Base-by-base conservation (phyloP, 1,284 basidiomycete species). In the Fomitopsis palustris region DNA sequence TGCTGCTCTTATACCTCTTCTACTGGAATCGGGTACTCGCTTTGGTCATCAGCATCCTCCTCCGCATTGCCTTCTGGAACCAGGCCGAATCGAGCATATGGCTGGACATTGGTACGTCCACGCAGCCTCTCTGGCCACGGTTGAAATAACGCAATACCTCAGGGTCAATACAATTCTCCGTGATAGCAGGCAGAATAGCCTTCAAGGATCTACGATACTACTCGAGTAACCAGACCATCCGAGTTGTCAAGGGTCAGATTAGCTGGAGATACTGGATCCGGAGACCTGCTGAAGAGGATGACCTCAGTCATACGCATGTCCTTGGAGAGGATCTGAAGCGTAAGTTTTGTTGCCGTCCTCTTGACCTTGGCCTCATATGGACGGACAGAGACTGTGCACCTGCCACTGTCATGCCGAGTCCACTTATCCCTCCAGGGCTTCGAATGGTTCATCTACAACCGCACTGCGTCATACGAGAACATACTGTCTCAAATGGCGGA, bases 251-350 rank as follows among this genome's bases (percentile, higher is more conserved):
- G 72, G 90, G 87, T 2, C 86, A 93, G 69, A 73, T 97, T 54
- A 89, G 89, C 64, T 97, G 95, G 92, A 81, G 92, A 62, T 97
- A 95, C 72, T 98, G 95, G 95, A 83, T 93, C 57, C 85, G 93
- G 60, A 81, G 70, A 68, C 92, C 81, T 8, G 84, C 84, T 5
- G 80, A 81, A 23, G 86, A 85, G 62, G 81, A 87, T 58, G 88
- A 91, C 64, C 74, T 90, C 38, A 78, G 81, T 58, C 79, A 82
- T 47, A 78, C 82, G 25, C 80, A 79, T 42, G 77, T 71, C 60
- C 77, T 78, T 53, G 83, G 82, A 55, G 81, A 84, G 62, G 76
- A 75, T 49, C 58, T 61, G n/a, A 64, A 68, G 41, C 67, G 83
- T 86, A 66, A 57, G 79, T 67, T 8, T n/a, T n/a, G 6, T 27